Percentiles rank a stretch among this genome's conserved stretches.
These are phyloP conservation scores for Cryphonectria nitschkei DNA, from an alignment of 2,329 filamentous ascomycete genomes.

Conservation along the genomic window DNA sequence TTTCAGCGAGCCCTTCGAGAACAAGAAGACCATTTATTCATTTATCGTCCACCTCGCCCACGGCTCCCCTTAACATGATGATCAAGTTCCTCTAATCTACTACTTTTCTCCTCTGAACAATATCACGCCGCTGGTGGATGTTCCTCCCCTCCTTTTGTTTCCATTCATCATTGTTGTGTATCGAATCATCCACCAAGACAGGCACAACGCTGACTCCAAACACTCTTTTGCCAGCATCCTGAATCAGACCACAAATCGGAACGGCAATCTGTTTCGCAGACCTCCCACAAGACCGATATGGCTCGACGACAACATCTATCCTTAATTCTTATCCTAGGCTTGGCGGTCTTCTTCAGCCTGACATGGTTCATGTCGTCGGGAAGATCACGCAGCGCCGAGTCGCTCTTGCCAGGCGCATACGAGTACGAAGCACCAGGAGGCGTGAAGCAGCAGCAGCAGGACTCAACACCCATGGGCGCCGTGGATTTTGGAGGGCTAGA, in stretches of 20 bases:
- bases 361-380: conserved; percentile 59
- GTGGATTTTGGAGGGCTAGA: conserved; percentile 47
- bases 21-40: neutral
- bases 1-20: neutral
- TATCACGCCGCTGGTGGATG: neutral
- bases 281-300: conserved; percentile 41
- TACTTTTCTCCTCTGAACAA: neutral
- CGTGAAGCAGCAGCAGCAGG: conserved; percentile 29
- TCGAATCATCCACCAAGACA: neutral
- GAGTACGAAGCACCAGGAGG: conserved; percentile 33
- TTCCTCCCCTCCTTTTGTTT: neutral
- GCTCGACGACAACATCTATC: conserved; percentile 58
- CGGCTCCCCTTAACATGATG: neutral
- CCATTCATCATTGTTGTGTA: neutral
- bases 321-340: conserved; percentile 56
- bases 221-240: neutral
- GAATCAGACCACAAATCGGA: neutral
- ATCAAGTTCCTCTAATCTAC: neutral
- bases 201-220: neutral
- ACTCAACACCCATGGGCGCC: conserved; percentile 25
- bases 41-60: neutral
- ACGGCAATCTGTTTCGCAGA: neutral
- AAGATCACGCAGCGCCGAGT: conserved; percentile 27
- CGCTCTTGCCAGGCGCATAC: conserved; percentile 32
- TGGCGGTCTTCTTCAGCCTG: conserved; percentile 60